phyloP scores from a whole-genome alignment of 441 rosid genomes.

The Arabidopsis hybrid region DNA sequence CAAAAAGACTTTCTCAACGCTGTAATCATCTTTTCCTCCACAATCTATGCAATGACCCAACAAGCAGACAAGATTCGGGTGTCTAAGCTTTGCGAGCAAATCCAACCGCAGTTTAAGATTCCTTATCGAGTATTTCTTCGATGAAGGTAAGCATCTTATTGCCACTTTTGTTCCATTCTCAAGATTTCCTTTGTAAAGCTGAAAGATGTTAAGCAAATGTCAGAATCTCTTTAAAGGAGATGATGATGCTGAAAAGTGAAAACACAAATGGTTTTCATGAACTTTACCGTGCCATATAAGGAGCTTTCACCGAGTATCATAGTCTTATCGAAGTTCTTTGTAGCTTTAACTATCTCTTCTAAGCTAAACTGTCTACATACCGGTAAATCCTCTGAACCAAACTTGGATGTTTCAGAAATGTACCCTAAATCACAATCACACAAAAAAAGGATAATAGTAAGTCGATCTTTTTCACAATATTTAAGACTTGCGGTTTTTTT shows the following conservation, averaged over 20 bases:
- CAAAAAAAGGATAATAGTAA: background rate
- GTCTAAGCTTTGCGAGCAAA: slow-evolving; percentile 84
- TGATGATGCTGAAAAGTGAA: background rate
- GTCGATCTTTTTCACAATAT: background rate
- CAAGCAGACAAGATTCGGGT: slow-evolving; percentile 85
- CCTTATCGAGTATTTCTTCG: slow-evolving; percentile 77
- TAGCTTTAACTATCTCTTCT: slow-evolving; percentile 88
- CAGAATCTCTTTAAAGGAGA: slow-evolving; percentile 17
- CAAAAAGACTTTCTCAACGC: slow-evolving; percentile 64
- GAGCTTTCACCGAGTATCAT: slow-evolving; percentile 77
- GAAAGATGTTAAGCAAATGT: slow-evolving; percentile 39
- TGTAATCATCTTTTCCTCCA: slow-evolving; percentile 64
- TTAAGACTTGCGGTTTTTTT: background rate
- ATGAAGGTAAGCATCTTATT: slow-evolving; percentile 65
- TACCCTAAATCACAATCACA: slow-evolving; percentile 56
- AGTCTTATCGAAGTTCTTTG: slow-evolving; percentile 74
- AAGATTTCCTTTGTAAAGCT: slow-evolving; percentile 86
- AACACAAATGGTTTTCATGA: slow-evolving; percentile 9
- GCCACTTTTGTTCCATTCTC: slow-evolving; percentile 79
- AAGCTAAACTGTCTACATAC: slow-evolving; percentile 61
- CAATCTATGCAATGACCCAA: slow-evolving; percentile 84
- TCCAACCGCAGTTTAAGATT: slow-evolving; percentile 77
- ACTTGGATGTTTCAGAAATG: slow-evolving; percentile 77
- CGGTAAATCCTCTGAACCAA: slow-evolving; percentile 70
- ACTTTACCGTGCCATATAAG: slow-evolving; percentile 69